A percentile compares a stretch with the other conserved stretches of the same genome.
Conservation (phyloP, 2,329 filamentous ascomycete species). For the Fusarium globosum region DNA sequence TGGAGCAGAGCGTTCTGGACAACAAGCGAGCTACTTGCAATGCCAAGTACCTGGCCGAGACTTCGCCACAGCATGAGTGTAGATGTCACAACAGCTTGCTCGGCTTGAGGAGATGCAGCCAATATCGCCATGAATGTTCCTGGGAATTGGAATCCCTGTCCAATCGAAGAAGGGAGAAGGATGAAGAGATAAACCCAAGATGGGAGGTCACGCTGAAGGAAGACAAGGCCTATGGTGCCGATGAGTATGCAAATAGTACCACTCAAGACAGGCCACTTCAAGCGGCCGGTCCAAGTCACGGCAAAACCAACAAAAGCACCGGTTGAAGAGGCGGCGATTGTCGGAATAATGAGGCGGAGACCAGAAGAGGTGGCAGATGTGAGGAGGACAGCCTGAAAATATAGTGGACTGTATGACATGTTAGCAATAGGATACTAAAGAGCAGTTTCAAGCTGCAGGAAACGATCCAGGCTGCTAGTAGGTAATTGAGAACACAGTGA, state of each 20-base stretch:
- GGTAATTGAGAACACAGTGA: not conserved
- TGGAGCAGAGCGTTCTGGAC: slow-evolving; percentile 76
- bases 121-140: slow-evolving; percentile 72
- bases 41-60: slow-evolving; percentile 78
- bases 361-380: slow-evolving; percentile 77
- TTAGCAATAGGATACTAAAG: not conserved
- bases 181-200: slow-evolving; percentile 65
- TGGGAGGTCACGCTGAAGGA: slow-evolving; percentile 63
- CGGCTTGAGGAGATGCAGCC: slow-evolving; percentile 66
- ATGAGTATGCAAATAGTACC: slow-evolving; percentile 61
- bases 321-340: slow-evolving; percentile 63
- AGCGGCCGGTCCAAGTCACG: slow-evolving; percentile 67
- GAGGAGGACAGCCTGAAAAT: slow-evolving; percentile 80
- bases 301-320: slow-evolving; percentile 71
- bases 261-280: slow-evolving; percentile 68
- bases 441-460: not conserved
- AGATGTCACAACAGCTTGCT: slow-evolving; percentile 76
- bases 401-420: slow-evolving; percentile 66
- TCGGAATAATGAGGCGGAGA: slow-evolving; percentile 75
- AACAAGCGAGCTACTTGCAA: slow-evolving; percentile 76
- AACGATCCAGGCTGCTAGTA: not conserved
- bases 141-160: slow-evolving; percentile 73
- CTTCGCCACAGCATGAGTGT: slow-evolving; percentile 79
- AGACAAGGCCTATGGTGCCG: slow-evolving; percentile 62
- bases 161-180: slow-evolving; percentile 66